These are phyloP conservation scores for Nothophaeocryptopus gaeumannii DNA, from an alignment of 2,329 filamentous ascomycete genomes.

Conservation along the genomic window DNA sequence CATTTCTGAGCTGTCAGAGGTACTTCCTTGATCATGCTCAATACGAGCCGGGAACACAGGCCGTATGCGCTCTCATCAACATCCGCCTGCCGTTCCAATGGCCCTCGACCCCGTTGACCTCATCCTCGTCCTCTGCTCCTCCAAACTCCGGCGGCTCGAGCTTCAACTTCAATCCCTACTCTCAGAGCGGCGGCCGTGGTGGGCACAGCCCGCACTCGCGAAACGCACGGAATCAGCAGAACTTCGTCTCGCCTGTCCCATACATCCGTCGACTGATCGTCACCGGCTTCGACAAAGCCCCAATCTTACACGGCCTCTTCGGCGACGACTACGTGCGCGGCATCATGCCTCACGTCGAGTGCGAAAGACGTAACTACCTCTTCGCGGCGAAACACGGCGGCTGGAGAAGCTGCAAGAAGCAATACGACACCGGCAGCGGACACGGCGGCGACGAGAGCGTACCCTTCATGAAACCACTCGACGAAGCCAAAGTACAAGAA, in stretches of 20 bases:
- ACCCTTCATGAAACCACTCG: constrained; percentile 80
- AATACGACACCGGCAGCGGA: constrained; percentile 69
- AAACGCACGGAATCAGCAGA: constrained; percentile 2
- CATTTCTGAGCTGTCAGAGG: constrained; percentile 82
- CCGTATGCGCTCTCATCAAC: constrained; percentile 85
- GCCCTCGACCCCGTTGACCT: constrained; percentile 49
- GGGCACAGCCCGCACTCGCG: constrained; percentile 35
- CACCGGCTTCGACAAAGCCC: constrained; percentile 83
- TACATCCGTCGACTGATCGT: constrained; percentile 88
- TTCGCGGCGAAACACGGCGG: constrained; percentile 91
- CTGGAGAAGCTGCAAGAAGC: constrained; percentile 83
- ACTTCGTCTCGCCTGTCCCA: constrained; percentile 70
- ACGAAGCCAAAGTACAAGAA: constrained; percentile 69
- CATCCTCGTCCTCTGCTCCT: constrained; percentile 23
- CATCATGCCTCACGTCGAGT: constrained; percentile 78
- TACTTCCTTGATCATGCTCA: constrained; percentile 94
- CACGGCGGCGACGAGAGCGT: constrained; percentile 70
- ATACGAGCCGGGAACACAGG: constrained; percentile 76
- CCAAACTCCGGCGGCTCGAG: constrained; percentile 1
- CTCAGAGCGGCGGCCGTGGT: constrained; percentile 39
- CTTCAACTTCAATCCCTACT: constrained; percentile 24
- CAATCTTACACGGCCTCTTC: constrained; percentile 91
- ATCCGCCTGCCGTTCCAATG: constrained; percentile 86
- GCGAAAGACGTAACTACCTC: constrained; percentile 88
- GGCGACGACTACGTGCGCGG: constrained; percentile 87